phyloP scores from a whole-genome alignment of 73 alveolate species.

The Stentor coeruleus region DNA sequence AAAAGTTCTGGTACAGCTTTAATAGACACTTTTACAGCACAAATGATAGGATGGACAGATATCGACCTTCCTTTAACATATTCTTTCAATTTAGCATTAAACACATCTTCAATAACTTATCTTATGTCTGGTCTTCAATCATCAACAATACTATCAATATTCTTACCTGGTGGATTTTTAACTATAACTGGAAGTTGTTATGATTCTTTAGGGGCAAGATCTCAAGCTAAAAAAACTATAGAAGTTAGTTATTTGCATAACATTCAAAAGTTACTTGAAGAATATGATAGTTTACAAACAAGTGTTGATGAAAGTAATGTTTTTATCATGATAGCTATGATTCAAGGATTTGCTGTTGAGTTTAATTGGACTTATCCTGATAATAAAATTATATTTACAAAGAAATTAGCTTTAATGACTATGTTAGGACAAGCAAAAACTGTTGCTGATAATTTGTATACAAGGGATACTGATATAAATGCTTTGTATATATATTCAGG shows the following conservation, averaged over 20 bases:
- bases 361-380: not conserved
- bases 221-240: not conserved
- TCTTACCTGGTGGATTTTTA: not conserved
- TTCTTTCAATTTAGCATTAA: not conserved
- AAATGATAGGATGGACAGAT: slow-evolving; percentile 18
- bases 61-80: not conserved
- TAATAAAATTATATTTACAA: not conserved
- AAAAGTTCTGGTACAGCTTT: slow-evolving; percentile 5
- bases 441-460: not conserved
- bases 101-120: not conserved
- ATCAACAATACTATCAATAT: not conserved
- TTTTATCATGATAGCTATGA: not conserved
- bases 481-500: not conserved
- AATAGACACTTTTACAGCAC: not conserved
- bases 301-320: not conserved
- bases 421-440: not conserved
- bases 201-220: slow-evolving; percentile 5
- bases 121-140: not conserved
- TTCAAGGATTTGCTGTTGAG: not conserved
- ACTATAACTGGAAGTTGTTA: not conserved
- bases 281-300: not conserved
- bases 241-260: not conserved
- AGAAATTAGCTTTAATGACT: not conserved
- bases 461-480: not conserved
- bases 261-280: not conserved